Percentiles rank a stretch among this genome's conserved stretches.
Conservation (phyloP, 352 stramenopile species). For the Globisporangium solare region DNA sequence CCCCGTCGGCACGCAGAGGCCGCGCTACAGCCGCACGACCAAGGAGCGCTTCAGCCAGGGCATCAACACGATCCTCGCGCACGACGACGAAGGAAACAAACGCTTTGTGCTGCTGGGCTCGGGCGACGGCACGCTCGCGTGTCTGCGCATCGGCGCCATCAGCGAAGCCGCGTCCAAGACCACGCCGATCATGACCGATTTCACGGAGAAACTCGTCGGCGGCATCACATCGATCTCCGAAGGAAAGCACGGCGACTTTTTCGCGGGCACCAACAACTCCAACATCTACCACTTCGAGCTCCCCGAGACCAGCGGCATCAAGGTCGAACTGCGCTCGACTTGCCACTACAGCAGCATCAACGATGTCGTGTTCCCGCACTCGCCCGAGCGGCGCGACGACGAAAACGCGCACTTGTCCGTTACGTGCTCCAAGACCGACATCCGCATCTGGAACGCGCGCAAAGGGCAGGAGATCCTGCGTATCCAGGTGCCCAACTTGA, state of each 20-base stretch:
- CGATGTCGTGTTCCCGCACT: constrained; percentile 91
- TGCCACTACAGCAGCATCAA: constrained; percentile 91
- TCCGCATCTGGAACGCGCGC: constrained; percentile 94
- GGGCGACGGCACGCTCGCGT: constrained; percentile 89
- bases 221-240: constrained; percentile 89
- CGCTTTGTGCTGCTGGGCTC: constrained; percentile 87
- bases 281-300: constrained; percentile 93
- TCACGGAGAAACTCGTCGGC: constrained; percentile 84
- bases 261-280: constrained; percentile 90
- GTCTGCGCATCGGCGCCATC: constrained; percentile 72
- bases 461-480: constrained; percentile 93
- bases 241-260: constrained; percentile 82
- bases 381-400: constrained; percentile 30
- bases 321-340: constrained; percentile 78
- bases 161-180: constrained; percentile 58
- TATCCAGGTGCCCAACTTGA: constrained; percentile 96
- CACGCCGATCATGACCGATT: constrained; percentile 57
- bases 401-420: constrained; percentile 94
- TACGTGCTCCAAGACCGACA: constrained; percentile 93
- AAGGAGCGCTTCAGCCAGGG: constrained; percentile 93
- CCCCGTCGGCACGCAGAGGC: constrained; percentile 73
- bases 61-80: constrained; percentile 82
- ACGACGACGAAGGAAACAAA: constrained; percentile 87
- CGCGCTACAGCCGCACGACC: constrained; percentile 86
- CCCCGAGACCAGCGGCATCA: constrained; percentile 20